These are phyloP conservation scores for Sarocladium oryzae DNA, from an alignment of 2,329 filamentous ascomycete species.

Conservation along the genomic window DNA sequence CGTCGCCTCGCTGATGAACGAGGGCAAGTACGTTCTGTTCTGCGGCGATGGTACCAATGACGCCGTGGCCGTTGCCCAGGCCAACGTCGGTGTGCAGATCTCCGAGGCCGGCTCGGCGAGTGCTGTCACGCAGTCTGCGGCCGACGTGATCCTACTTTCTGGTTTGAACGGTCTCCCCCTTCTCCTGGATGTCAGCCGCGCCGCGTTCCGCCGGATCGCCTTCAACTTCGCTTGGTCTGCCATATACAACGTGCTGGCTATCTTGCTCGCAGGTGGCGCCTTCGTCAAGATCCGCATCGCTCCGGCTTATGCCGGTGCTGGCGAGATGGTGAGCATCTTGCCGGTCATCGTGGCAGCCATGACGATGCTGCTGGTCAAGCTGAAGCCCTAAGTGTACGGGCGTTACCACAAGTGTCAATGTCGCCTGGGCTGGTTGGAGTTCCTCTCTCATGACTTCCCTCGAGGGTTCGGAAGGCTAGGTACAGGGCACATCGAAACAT, in stretches of 20 bases:
- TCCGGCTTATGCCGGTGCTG: slow-evolving; percentile 49
- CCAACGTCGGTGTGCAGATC: slow-evolving; percentile 55
- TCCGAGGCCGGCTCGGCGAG: slow-evolving; percentile 34
- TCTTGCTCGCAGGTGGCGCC: slow-evolving; percentile 53
- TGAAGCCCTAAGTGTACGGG: neutral
- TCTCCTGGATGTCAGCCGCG: slow-evolving; percentile 40
- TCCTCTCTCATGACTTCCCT: too few species aligned
- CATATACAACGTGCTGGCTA: slow-evolving; percentile 56
- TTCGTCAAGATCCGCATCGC: slow-evolving; percentile 47
- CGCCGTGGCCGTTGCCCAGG: slow-evolving; percentile 52
- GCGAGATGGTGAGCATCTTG: slow-evolving; percentile 58
- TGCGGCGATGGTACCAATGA: slow-evolving; percentile 61
- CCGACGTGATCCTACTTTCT: slow-evolving; percentile 50
- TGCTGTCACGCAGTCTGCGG: slow-evolving; percentile 48
- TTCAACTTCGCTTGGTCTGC: slow-evolving; percentile 60
- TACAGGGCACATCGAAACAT: too few species aligned
- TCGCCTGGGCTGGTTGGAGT: neutral
- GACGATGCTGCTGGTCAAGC: slow-evolving; percentile 20
- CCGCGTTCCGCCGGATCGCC: slow-evolving; percentile 34
- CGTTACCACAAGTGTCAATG: neutral
- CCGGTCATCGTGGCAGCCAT: slow-evolving; percentile 44
- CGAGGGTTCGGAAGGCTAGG: too few species aligned
- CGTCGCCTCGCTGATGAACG: slow-evolving; percentile 28
- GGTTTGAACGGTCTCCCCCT: slow-evolving; percentile 43
- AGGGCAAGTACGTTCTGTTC: slow-evolving; percentile 47